A percentile compares a stretch with the other conserved stretches of the same genome.
These are phyloP conservation scores for Coccomyxa subellipsoidea DNA, from an alignment of 163 green algal species.

Conservation along the genomic window DNA sequence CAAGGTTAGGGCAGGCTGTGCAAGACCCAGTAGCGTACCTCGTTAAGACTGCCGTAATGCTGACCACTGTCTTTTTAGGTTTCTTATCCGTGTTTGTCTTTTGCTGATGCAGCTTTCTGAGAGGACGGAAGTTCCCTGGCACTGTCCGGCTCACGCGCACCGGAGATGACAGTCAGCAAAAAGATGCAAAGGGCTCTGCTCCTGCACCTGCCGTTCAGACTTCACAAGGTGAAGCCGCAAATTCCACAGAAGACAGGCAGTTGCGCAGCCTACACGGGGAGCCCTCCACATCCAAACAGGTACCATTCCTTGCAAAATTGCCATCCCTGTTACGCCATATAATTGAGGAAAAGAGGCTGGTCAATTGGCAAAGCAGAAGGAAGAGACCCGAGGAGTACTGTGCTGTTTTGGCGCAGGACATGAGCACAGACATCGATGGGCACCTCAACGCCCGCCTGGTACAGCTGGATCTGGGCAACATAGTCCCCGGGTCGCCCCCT, in stretches of 20 bases:
- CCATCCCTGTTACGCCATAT: no score
- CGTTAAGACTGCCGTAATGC: no score
- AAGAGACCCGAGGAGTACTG: no score
- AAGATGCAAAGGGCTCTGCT: neutral
- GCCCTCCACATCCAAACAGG: neutral
- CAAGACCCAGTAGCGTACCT: no score
- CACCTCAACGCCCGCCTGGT: neutral
- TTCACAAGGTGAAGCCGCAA: neutral
- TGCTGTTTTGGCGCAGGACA: no score
- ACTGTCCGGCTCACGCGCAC: constrained; percentile 25
- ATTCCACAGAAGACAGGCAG: neutral
- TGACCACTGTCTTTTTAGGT: no score
- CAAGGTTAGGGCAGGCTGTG: no score
- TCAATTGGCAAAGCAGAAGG: no score
- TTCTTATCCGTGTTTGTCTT: no score
- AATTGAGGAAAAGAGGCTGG: no score
- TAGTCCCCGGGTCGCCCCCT: neutral
- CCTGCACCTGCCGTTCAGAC: neutral
- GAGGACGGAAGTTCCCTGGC: constrained; percentile 25
- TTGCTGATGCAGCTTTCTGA: constrained; percentile 25
- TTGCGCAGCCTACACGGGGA: neutral
- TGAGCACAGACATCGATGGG: neutral
- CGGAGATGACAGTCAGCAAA: neutral
- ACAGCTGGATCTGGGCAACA: constrained; percentile 1
- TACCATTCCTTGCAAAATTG: neutral